Evolutionary conservation across 441 rosid species (phyloP), one percentile per base, ranked within the genome.

Genomic region (Dalechampia spathulata): DNA sequence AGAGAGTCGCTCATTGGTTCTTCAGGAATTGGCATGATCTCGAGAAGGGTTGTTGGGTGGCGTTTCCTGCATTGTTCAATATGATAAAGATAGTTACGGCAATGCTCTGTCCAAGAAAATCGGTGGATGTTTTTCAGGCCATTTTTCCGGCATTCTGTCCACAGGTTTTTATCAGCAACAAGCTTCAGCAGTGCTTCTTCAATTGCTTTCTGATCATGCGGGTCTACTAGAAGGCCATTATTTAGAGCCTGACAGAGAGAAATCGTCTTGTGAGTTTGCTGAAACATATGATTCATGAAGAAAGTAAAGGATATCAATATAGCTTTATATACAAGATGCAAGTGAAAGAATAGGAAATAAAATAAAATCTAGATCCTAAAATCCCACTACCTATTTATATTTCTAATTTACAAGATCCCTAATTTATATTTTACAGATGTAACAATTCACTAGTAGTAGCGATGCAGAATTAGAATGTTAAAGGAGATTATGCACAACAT

Each of bases 1-100:
- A 90, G 69, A 46, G 97, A 90, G 67, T 90, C 93, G 52, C 95
- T 86, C 90, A 81, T 75, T 23, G 88, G 90, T 66, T 90, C 97
- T 75, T 86, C 86, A 40, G 84, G 93, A 68, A 69, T 64, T 62
- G 77, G 75, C 75, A 76, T 70, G 61, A 84, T 84, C 66, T 81
- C 77, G 36, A 84, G 83, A 58, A 70, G 83, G 37, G 71, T 66
- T 19, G 83, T 84, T 39, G 89, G 89, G 70, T 90, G 85, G 69
- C 86, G 88, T 64, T 72, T 84, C 67, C 89, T 79, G 72, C 86
- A 84, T 75, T 81, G 83, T 67, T 85, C 93, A 17, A 90, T 77
- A 38, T 78, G 93, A 69, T 87, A 81, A 23, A 90, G 93, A 67
- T 90, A 83, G 73, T 83, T 84, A 59, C 76, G 86, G 72, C 90